Percentiles rank a stretch among this genome's conserved stretches.
Conservation (phyloP, 345 rosid species). For the Ceriops tagal region DNA sequence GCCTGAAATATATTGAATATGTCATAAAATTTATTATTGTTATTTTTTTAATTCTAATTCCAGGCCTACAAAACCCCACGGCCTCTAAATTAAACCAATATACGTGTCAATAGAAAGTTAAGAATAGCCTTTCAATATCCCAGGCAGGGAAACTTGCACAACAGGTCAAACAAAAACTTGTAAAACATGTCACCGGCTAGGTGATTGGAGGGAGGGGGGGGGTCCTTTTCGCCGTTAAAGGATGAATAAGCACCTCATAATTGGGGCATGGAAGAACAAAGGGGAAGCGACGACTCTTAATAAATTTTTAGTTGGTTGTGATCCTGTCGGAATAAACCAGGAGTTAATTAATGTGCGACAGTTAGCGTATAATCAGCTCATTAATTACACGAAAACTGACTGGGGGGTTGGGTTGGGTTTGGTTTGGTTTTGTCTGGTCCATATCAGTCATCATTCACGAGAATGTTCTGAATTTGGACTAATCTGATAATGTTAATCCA, state of each 20-base stretch:
- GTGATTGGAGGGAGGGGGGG: too few species aligned
- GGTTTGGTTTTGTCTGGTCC: too few species aligned
- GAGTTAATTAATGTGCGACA: constrained; percentile 7
- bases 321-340: constrained; percentile 18
- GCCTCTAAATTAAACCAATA: background rate
- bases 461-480: constrained; percentile 2
- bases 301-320: constrained; percentile 11
- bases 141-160: background rate
- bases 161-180: background rate
- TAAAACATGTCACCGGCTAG: background rate
- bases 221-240: constrained; percentile 20
- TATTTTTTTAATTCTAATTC: too few species aligned
- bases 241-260: background rate
- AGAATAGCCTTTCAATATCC: constrained; percentile 13
- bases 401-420: too few species aligned
- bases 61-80: too few species aligned
- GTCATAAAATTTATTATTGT: too few species aligned
- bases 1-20: too few species aligned
- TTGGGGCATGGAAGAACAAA: constrained; percentile 3
- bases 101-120: constrained; percentile 1
- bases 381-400: too few species aligned
- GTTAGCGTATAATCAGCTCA: background rate
- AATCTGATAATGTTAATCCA: too few species aligned
- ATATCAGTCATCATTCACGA: constrained; percentile 1
- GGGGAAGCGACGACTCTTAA: constrained; percentile 9